Base-by-base conservation (phyloP, 768 basidiomycete genomes). In the Lanmaoa rubissima region DNA sequence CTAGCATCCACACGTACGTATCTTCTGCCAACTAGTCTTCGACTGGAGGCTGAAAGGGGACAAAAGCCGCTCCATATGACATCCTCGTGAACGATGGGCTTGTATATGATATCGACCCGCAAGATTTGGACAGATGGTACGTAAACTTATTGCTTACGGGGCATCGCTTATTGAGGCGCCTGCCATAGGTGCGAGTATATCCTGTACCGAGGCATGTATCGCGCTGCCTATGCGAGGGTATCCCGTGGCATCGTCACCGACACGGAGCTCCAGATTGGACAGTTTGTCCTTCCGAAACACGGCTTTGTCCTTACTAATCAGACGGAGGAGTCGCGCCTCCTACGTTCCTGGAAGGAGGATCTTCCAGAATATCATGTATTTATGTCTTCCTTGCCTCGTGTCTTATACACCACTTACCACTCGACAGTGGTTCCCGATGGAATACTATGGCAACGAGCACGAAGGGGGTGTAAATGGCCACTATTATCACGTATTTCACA, bases 221-320 rank as follows among this genome's bases (percentile, higher is more conserved):
- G 89, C 17, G 90, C 88, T 3, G 76, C 86, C n/a, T 95, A 92
- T 67, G 92, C 88, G 0, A 82, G 93, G 17, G 71, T 96, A 17
- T 90, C 92, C 12, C 82, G 91, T 19, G 86, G 90, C 24, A 85
- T 84, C 35, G 88, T 96, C 60, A 94, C 91, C 26, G 94, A 96
- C 65, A 95, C 94, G 1, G 92, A 95, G 65, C 78, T 94, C 50
- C 94, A 94, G 72, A 83, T 95, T 38, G 92, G 86, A 12, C 91
- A 90, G 69, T 95, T 94, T 66, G 79, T 89, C 48, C 68, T 94
- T 4, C 91, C 92, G 0, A 78, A 74, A 45, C 78, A 84, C 53
- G 86, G 82, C 0, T 64, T 69, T 57, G 67, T 68, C 17, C 79
- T 85, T 4, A 74, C 75, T 24, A 82, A 92, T 61, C 84, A 89